Evolutionary conservation across 441 rosid genomes (phyloP), one percentile per base, ranked within the genome.

Genomic region (Viola pubescens): DNA sequence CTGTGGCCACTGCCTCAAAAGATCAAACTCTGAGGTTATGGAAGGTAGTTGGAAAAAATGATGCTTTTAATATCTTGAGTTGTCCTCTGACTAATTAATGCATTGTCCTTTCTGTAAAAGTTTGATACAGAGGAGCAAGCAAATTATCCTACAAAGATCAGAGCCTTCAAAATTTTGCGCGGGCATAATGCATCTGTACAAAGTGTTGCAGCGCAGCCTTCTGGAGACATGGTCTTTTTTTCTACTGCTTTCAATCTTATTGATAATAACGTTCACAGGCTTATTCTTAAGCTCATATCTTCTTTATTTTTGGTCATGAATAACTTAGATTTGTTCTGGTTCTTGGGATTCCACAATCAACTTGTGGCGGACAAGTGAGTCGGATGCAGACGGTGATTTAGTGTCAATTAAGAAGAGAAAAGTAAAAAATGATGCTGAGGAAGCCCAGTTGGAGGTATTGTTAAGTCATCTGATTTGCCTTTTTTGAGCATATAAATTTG

Each of bases 281-380:
- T 19, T 54, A 45, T 55, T 46, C 19, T 5, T 44, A 10, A 46
- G 6, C 6, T 52, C 19, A 38, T 1, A 10, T 37, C 11, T 13
- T 7, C 11, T 52, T 48, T 51, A 6, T 61, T 12, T 7, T 5
- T 54, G 49, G 52, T 12, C 16, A 37, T 61, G 34, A 56, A 37
- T 39, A n/a, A 44, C 48, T 41, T 72, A 87, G 95, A 48, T 87
- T 64, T 87, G 97, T 80, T 90, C 95, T 13, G 86, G 97, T 68
- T 90, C 97, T 9, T 90, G 96, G 96, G 96, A 94, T 82, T 83
- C 82, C 63, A 82, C 83, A 1, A 81, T 94, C 67, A 86, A 85
- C 72, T 70, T 94, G 61, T 90, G 99, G 99, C 61, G 55, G 75
- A 80, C 88, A 16, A 74, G 74, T 75, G 75, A 76, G 49, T 66